Percentiles rank a stretch among this genome's conserved stretches.
phyloP scores from a whole-genome alignment of 163 green algal species.

The Coccomyxa subellipsoidea region DNA sequence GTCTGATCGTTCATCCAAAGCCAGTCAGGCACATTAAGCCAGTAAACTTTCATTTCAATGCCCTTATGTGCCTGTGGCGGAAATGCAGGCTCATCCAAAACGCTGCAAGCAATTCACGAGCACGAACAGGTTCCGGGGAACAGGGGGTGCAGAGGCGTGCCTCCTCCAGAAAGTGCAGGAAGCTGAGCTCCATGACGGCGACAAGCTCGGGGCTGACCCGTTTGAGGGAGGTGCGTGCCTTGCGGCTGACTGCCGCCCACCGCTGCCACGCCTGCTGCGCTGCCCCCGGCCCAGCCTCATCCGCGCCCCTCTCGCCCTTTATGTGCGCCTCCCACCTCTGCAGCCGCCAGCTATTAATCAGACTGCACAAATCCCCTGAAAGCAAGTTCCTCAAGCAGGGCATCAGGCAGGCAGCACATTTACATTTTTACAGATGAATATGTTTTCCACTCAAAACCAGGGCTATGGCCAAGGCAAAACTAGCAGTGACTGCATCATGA shows the following conservation, averaged over 20 bases:
- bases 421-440: neutral
- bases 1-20: neutral
- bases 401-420: neutral
- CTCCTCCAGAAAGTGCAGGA: constrained; percentile 3
- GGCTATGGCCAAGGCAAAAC: neutral
- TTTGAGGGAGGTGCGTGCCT: constrained; percentile 4
- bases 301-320: neutral
- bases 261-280: constrained; percentile 22
- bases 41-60: too few relatives aligned
- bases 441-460: neutral
- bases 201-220: neutral
- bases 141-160: neutral
- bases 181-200: constrained; percentile 4
- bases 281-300: neutral
- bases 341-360: neutral
- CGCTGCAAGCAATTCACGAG: too few relatives aligned
- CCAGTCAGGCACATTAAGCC: too few relatives aligned
- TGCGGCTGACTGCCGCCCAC: constrained; percentile 38
- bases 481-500: too few relatives aligned
- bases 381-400: too few relatives aligned
- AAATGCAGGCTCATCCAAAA: too few relatives aligned
- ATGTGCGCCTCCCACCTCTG: neutral
- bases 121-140: too few relatives aligned
- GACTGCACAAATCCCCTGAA: neutral
- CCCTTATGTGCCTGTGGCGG: too few relatives aligned